Conservation (phyloP, 768 basidiomycete species). For the Jaapia argillacea region DNA sequence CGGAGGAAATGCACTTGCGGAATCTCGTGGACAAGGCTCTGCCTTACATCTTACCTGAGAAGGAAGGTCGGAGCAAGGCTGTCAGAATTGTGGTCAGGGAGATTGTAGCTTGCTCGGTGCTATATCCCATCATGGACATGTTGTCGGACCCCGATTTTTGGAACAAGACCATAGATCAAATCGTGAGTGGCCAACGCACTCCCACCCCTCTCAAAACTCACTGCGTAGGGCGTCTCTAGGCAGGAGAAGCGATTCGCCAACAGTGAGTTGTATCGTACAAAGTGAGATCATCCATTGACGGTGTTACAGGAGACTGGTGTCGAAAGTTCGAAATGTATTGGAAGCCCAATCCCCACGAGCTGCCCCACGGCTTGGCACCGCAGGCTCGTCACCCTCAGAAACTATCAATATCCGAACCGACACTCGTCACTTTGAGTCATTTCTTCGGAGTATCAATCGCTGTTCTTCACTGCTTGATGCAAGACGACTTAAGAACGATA, state of each 20-base stretch:
- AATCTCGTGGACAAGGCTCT: conserved; percentile 62
- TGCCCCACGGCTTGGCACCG: conserved; percentile 29
- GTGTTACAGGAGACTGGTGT: conserved; percentile 60
- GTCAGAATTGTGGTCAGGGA: conserved; percentile 72
- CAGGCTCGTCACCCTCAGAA: conserved; percentile 39
- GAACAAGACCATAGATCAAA: conserved; percentile 88
- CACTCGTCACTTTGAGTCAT: conserved; percentile 80
- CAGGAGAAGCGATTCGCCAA: conserved; percentile 62
- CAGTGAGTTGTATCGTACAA: conserved; percentile 52
- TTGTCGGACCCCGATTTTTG: conserved; percentile 94
- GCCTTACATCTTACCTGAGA: conserved; percentile 63
- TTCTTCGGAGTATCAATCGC: conserved; percentile 75
- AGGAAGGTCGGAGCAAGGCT: conserved; percentile 60
- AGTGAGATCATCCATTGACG: conserved; percentile 19
- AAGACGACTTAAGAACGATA: conserved; percentile 82
- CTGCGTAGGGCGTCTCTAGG: too few relatives aligned
- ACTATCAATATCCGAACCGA: conserved; percentile 78
- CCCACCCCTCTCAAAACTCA: too few relatives aligned
- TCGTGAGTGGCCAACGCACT: conserved; percentile 45
- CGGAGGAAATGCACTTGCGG: conserved; percentile 80
- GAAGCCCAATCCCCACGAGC: conserved; percentile 68
- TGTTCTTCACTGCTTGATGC: conserved; percentile 84
- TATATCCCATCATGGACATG: conserved; percentile 89
- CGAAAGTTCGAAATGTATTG: conserved; percentile 76
- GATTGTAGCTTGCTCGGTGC: conserved; percentile 68